Percentiles rank a stretch among this genome's conserved stretches.
Conservation (phyloP, 495 filamentous ascomycete genomes). For the Neurospora sp. region DNA sequence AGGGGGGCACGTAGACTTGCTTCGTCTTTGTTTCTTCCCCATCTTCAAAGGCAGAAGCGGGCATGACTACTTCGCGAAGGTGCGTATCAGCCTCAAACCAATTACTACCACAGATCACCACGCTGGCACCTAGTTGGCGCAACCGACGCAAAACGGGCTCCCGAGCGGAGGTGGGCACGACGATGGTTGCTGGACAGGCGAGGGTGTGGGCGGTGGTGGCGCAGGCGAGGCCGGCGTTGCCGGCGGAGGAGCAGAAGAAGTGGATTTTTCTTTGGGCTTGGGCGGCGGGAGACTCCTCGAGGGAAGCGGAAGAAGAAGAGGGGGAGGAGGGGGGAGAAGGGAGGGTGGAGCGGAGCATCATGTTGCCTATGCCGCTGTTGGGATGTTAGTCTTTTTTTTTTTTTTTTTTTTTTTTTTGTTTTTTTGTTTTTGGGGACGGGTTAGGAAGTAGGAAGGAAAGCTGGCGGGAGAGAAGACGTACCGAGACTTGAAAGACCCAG, state of each 20-base stretch:
- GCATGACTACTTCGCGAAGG: slow-evolving; percentile 53
- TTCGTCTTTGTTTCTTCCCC: slow-evolving; percentile 18
- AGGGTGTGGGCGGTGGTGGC: slow-evolving; percentile 64
- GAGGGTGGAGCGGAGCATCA: slow-evolving; percentile 49
- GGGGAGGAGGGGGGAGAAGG: slow-evolving; percentile 18
- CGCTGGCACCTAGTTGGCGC: slow-evolving; percentile 46
- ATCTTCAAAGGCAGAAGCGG: not conserved
- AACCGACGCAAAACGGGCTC: slow-evolving; percentile 54
- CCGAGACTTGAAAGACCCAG: slow-evolving; percentile 91
- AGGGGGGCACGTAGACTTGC: slow-evolving; percentile 83
- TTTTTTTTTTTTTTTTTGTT: no score
- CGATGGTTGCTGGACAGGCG: slow-evolving; percentile 68
- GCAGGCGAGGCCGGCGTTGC: slow-evolving; percentile 88
- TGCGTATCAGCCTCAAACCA: slow-evolving; percentile 73
- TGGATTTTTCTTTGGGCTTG: slow-evolving; percentile 34
- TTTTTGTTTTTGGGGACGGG: not conserved
- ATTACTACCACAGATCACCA: slow-evolving; percentile 59
- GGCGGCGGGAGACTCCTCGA: not conserved
- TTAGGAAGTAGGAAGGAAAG: not conserved
- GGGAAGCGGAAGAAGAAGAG: slow-evolving; percentile 14
- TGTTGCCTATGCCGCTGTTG: slow-evolving; percentile 59
- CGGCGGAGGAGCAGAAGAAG: slow-evolving; percentile 83
- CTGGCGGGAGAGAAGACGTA: not conserved
- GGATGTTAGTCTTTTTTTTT: not conserved
- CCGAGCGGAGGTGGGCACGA: slow-evolving; percentile 61